These are phyloP conservation scores for Linnemannia hyalina DNA, from an alignment of 192 early-diverging fungal species.

Conservation along the genomic window DNA sequence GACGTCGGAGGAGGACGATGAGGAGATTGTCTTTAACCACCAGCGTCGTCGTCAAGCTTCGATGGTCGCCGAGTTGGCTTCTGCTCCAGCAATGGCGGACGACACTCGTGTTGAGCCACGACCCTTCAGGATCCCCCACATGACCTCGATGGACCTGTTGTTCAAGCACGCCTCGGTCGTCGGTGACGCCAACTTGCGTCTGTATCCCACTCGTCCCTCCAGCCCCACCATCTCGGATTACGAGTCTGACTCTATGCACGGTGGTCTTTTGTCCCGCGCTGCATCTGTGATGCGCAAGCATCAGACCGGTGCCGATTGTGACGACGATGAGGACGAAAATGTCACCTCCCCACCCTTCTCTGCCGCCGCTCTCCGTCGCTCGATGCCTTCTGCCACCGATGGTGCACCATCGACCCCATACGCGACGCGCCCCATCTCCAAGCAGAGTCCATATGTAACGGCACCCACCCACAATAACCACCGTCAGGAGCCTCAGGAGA, in stretches of 20 bases:
- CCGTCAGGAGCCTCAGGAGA: constrained; percentile 7
- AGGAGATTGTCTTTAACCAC: not conserved
- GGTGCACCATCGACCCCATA: not conserved
- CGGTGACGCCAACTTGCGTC: constrained; percentile 41
- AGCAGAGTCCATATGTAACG: not conserved
- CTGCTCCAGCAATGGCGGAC: too few relatives aligned
- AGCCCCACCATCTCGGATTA: constrained; percentile 50
- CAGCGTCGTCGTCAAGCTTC: not conserved
- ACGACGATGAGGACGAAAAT: constrained; percentile 20
- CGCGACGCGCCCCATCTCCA: not conserved
- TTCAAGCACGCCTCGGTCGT: constrained; percentile 49
- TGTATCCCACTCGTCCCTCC: constrained; percentile 46
- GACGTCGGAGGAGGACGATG: not conserved
- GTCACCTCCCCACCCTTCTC: not conserved
- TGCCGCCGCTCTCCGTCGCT: not conserved
- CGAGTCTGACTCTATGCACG: constrained; percentile 45
- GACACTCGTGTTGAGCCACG: not conserved
- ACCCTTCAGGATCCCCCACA: constrained; percentile 35
- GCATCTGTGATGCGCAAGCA: constrained; percentile 32
- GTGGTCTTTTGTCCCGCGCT: constrained; percentile 43
- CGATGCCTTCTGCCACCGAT: not conserved
- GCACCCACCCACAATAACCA: not conserved
- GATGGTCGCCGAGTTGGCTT: not conserved
- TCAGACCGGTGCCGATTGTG: not conserved
- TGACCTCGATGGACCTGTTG: constrained; percentile 52